A percentile compares a stretch with the other conserved stretches of the same genome.
Conservation (phyloP, 2,329 filamentous ascomycete genomes). For the Metarhizium anisopliae region DNA sequence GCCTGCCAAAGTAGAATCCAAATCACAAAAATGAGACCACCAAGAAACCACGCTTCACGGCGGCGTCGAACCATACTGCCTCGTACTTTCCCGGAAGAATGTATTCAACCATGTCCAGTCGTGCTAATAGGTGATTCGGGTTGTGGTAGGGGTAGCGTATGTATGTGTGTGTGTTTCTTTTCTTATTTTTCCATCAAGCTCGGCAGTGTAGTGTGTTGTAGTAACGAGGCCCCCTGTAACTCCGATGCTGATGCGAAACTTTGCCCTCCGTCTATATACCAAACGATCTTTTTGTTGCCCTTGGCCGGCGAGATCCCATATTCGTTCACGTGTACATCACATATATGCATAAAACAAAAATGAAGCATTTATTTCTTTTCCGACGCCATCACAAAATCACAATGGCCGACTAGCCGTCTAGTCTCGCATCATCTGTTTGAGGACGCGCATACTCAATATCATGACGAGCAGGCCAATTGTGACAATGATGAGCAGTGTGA, state of each 20-base stretch:
- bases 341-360: not conserved
- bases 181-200: not conserved
- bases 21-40: not conserved
- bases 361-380: conserved; percentile 3
- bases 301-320: conserved; percentile 12
- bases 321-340: conserved; percentile 1
- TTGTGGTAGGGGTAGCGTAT: too few relatives aligned
- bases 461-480: conserved; percentile 92
- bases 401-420: not conserved
- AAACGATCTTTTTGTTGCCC: conserved; percentile 9
- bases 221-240: conserved; percentile 17
- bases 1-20: not conserved
- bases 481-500: conserved; percentile 85
- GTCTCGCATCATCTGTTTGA: conserved; percentile 48
- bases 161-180: too few relatives aligned
- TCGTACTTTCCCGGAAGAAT: not conserved
- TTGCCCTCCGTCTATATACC: conserved; percentile 4
- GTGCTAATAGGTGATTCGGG: too few relatives aligned
- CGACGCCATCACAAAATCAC: not conserved
- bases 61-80: not conserved
- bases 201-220: not conserved
- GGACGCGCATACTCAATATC: conserved; percentile 84
- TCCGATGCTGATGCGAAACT: conserved; percentile 24
- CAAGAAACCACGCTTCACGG: not conserved
- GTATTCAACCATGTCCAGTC: not conserved